Percentiles rank a stretch among this genome's conserved stretches.
phyloP scores from a whole-genome alignment of 1,139 yeast genomes.

The Diutina sp. region DNA sequence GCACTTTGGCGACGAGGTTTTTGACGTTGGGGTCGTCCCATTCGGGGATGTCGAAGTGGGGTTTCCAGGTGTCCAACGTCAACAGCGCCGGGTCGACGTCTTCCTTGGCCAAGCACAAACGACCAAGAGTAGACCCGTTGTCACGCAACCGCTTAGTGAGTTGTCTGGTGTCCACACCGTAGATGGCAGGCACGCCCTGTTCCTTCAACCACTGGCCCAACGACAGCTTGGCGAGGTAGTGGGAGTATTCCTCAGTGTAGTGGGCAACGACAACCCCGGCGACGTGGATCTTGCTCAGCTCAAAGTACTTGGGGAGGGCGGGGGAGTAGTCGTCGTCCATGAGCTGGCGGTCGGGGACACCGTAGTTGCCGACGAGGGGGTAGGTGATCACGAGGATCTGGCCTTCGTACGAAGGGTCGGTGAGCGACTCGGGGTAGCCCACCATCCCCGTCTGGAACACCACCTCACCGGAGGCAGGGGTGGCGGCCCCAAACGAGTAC shows the following conservation, averaged over 20 bases:
- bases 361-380: slow-evolving; percentile 97
- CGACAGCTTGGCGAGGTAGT: slow-evolving; percentile 83
- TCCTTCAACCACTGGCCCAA: slow-evolving; percentile 89
- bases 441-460: slow-evolving; percentile 99
- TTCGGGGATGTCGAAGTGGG: slow-evolving; percentile 61
- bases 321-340: slow-evolving; percentile 2
- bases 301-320: slow-evolving; percentile 71
- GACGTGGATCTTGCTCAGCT: slow-evolving; percentile 81
- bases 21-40: slow-evolving; percentile 90
- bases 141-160: slow-evolving; percentile 88
- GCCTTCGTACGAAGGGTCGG: slow-evolving; percentile 98
- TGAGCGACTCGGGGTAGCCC: slow-evolving; percentile 96
- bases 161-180: slow-evolving; percentile 95
- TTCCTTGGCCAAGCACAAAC: slow-evolving; percentile 41
- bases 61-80: slow-evolving; percentile 37
- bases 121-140: slow-evolving; percentile 86
- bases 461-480: slow-evolving; percentile 87
- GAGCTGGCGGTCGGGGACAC: slow-evolving; percentile 85
- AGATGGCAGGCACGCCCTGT: slow-evolving; percentile 89
- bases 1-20: slow-evolving; percentile 87
- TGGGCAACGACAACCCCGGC: slow-evolving; percentile 97
- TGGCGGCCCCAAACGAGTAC: slow-evolving; percentile 94
- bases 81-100: slow-evolving; percentile 17
- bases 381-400: slow-evolving; percentile 94
- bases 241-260: slow-evolving; percentile 93